Evolutionary conservation across 805 yeast genomes (phyloP).

Genomic region (Maudiozyma saulgeensis): DNA sequence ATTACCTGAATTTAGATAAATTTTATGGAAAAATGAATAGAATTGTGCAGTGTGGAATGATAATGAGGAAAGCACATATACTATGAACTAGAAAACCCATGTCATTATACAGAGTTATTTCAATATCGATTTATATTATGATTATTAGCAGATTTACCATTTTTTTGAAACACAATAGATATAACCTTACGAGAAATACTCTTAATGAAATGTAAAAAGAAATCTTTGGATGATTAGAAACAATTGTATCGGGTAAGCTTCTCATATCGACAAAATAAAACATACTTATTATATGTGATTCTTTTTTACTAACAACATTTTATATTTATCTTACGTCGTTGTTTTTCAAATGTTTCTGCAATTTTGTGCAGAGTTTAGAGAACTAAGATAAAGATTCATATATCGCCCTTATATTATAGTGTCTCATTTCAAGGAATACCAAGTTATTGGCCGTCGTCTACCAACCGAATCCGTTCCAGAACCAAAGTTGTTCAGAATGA

Average conservation of each 20-base stretch:
- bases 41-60: neutral
- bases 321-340: neutral
- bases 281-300: neutral
- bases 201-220: neutral
- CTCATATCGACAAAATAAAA: no score
- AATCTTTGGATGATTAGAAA: neutral
- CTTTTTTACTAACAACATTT: neutral
- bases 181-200: neutral
- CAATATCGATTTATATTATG: neutral
- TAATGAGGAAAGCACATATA: neutral
- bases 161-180: neutral
- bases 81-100: no score
- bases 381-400: neutral
- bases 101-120: no score
- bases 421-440: slow-evolving; percentile 98
- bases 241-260: neutral
- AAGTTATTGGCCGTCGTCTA: slow-evolving; percentile 99
- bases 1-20: neutral
- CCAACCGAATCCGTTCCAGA: slow-evolving; percentile 98
- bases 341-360: neutral
- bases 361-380: neutral
- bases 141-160: neutral
- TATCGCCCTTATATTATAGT: slow-evolving; percentile 27
- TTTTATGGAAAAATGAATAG: neutral
- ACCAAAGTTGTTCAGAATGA: slow-evolving; percentile 99